phyloP scores from a whole-genome alignment of 1,139 yeast genomes.

The Suhomyces bokatorum region DNA sequence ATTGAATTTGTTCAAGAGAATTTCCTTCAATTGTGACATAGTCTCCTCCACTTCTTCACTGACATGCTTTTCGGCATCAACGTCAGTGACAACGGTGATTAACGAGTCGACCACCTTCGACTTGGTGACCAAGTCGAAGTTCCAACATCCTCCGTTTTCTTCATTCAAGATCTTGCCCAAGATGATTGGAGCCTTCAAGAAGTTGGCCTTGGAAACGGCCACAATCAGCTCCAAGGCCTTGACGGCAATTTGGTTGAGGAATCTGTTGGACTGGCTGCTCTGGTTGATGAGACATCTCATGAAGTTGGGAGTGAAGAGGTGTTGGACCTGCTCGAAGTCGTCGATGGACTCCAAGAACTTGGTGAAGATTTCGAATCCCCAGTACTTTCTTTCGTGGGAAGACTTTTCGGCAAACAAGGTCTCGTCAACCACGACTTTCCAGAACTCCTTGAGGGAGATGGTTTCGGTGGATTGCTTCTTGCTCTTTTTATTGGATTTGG shows the following conservation, averaged over 20 bases:
- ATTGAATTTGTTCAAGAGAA: conserved; percentile 27
- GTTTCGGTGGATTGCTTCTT: conserved; percentile 16
- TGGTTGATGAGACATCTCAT: conserved; percentile 79
- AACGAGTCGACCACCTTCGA: conserved; percentile 66
- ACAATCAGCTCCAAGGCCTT: conserved; percentile 48
- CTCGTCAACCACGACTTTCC: conserved; percentile 81
- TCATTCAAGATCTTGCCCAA: conserved; percentile 52
- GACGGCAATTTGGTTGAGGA: conserved; percentile 67
- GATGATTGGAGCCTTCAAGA: conserved; percentile 47
- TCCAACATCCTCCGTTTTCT: conserved; percentile 58
- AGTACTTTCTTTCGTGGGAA: conserved; percentile 81
- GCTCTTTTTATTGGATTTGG: conserved; percentile 20
- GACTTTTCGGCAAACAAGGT: conserved; percentile 73
- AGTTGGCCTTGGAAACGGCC: conserved; percentile 38
- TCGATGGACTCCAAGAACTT: conserved; percentile 41
- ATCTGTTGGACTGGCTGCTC: conserved; percentile 62
- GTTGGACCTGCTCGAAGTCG: conserved; percentile 33
- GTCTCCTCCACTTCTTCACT: conserved; percentile 18
- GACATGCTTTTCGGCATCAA: conserved; percentile 15
- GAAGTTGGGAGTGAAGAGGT: conserved; percentile 67
- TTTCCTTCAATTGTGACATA: conserved; percentile 22
- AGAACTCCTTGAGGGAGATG: conserved; percentile 64
- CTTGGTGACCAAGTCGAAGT: conserved; percentile 78
- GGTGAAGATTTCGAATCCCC: conserved; percentile 78
- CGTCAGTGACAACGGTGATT: conserved; percentile 32